Percentiles rank a stretch among this genome's conserved stretches.
phyloP scores from a whole-genome alignment of 169 alveolate genomes.

The Condylostoma magnum region DNA sequence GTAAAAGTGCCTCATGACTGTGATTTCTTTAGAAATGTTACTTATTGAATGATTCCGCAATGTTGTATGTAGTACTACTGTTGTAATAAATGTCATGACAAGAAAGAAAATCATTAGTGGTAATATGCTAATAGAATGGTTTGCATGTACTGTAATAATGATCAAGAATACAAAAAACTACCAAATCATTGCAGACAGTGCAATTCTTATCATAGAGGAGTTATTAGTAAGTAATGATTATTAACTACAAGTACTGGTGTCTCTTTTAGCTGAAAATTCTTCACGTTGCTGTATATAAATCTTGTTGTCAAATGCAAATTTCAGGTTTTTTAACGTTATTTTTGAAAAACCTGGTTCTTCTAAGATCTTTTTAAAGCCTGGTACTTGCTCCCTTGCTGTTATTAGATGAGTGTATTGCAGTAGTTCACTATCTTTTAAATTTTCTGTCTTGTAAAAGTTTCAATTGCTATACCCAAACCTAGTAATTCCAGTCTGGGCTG shows the following conservation, averaged over 20 bases:
- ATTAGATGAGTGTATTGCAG: constrained; percentile 32
- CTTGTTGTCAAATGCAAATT: too few relatives aligned
- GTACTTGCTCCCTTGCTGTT: constrained; percentile 20
- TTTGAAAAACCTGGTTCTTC: too few relatives aligned
- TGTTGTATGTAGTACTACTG: constrained; percentile 19
- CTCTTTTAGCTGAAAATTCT: too few relatives aligned
- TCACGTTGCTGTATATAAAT: too few relatives aligned
- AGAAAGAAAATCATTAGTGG: constrained; percentile 16
- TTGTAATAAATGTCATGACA: constrained; percentile 25
- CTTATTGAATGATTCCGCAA: constrained; percentile 27
- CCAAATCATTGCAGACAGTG: constrained; percentile 13
- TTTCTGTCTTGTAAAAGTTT: constrained; percentile 22
- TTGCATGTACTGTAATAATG: constrained; percentile 21
- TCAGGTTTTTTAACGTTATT: too few relatives aligned
- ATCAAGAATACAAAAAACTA: constrained; percentile 16
- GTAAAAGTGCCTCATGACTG: constrained; percentile 5
- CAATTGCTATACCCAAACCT: constrained; percentile 31
- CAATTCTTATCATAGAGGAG: constrained; percentile 21
- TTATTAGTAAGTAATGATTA: too few relatives aligned
- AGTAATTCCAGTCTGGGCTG: constrained; percentile 56
- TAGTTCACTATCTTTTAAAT: constrained; percentile 28
- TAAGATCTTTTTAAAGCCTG: too few relatives aligned
- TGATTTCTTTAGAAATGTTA: neutral
- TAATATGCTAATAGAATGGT: constrained; percentile 17
- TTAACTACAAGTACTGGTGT: too few relatives aligned